Base-by-base conservation (phyloP, 2,329 filamentous ascomycete species). In the Cladosporium colombiae region DNA sequence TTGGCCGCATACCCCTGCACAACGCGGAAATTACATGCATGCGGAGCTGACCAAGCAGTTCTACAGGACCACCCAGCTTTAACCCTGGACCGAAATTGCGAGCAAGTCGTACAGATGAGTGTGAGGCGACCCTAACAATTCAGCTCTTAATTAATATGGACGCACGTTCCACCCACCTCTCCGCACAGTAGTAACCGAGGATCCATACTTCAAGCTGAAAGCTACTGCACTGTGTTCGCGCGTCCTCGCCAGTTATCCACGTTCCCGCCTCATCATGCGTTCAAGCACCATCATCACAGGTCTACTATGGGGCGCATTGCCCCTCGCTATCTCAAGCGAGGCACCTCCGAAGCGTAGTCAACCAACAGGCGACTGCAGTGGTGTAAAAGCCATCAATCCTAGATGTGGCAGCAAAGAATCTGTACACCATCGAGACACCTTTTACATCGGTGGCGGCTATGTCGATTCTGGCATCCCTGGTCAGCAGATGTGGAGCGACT, bases 401-500 rank as follows among this genome's bases (percentile, higher is more conserved):
- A 10, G 18, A 46, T 59, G 56, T 27, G 29, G 56, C 56, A 59
- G 56, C 35, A 23, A 46, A 46, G 56, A 59, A 46, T 59, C 56
- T 46, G 37, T 25, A 3, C 27, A 59, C 37, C 56, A 31, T 2
- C 35, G 56, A 40, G 56, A 59, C 37, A 29, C 56, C 5, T 73
- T 71, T 50, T 72, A 73, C 65, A 55, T 70, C 10, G 72, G 71
- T 25, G 72, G 72, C 33, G 64, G 66, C 23, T 73, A 73, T 62
- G 66, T 69, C n/a, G 68, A 71, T n/a, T 52, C 65, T 27, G 66
- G 64, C 31, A 59, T 68, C n/a, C 65, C 65, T 14, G 62, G 61
- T 49, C 66, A 68, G 35, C 68, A 67, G 64, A 66, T 72, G 63
- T 59, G 56, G 56, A 65, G 58, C 33, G 78, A 79, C 62, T 84